Conservation (phyloP, 495 filamentous ascomycete genomes). For the Trichodelitschia bisporula region DNA sequence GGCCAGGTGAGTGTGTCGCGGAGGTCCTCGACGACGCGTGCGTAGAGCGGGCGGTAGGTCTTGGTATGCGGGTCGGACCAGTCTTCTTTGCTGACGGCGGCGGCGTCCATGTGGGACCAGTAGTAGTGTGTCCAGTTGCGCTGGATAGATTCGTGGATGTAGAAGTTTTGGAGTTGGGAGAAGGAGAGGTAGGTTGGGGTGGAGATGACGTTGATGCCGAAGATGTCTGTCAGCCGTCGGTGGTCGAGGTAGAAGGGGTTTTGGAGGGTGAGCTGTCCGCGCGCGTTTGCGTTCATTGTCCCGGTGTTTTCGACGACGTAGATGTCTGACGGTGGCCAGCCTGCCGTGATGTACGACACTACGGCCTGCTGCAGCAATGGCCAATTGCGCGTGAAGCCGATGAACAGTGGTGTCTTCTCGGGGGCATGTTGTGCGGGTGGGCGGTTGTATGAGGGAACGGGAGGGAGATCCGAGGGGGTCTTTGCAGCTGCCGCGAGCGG, state of each 20-base stretch:
- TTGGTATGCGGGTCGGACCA: too few species aligned
- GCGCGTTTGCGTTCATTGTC: conserved; percentile 27
- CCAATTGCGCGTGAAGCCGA: conserved; percentile 29
- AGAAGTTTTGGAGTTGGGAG: conserved; percentile 40
- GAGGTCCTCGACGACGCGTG: conserved; percentile 21
- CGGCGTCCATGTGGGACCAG: conserved; percentile 34
- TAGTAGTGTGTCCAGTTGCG: conserved; percentile 28
- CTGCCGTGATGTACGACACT: conserved; percentile 21
- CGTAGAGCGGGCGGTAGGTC: conserved; percentile 27
- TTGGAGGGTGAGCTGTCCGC: conserved; percentile 25
- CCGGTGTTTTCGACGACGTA: conserved; percentile 41
- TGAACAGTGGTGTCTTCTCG: background rate
- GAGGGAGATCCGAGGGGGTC: too few species aligned
- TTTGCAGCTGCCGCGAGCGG: too few species aligned
- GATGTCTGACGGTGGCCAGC: conserved; percentile 35
- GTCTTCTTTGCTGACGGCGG: conserved; percentile 27
- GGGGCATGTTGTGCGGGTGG: too few species aligned
- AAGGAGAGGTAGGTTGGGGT: conserved; percentile 34
- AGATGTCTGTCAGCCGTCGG: conserved; percentile 18
- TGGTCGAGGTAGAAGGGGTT: conserved; percentile 41
- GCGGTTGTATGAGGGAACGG: too few species aligned
- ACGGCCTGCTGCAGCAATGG: conserved; percentile 33
- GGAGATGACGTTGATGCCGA: conserved; percentile 30
- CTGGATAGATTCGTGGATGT: conserved; percentile 21
- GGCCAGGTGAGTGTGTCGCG: conserved; percentile 8